Base-by-base conservation (phyloP, 257 asterid species). In the Jasminum sambac region DNA sequence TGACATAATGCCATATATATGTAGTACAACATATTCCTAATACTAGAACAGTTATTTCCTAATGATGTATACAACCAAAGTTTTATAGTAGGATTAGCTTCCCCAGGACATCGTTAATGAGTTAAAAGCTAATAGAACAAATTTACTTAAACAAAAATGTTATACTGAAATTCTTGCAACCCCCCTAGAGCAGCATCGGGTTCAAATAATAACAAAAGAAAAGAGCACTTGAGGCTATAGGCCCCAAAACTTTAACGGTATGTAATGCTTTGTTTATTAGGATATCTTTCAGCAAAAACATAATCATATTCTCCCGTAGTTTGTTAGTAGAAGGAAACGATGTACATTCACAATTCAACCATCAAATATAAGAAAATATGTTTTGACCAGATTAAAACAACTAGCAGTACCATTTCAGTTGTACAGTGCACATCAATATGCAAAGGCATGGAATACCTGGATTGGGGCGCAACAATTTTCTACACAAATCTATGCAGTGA, bases 401-500 rank as follows among this genome's bases (percentile, higher is more conserved):
- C n/a, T n/a, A n/a, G n/a, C n/a, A n/a, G n/a, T n/a, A n/a, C n/a
- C n/a, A n/a, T n/a, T n/a, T n/a, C n/a, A n/a, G n/a, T n/a, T n/a
- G n/a, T n/a, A n/a, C n/a, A n/a, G n/a, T n/a, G n/a, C n/a, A n/a
- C n/a, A n/a, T n/a, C n/a, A n/a, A n/a, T n/a, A n/a, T n/a, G n/a
- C 34, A 61, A 52, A 55, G 72, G 71, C n/a, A 50, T 61, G 39
- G 40, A 70, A 43, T 78, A 90, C 98, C 96, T 83, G 98, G 96
- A 80, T 85, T 80, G 39, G 85, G 90, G 71, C 92, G 83, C 83
- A 92, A 73, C 83, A 92, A 81, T 77, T 88, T 92, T 68, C 69
- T 79, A 63, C 98, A 92, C 81, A 92, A 84, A 74, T 92, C 98
- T 17, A 75, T 77, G 86, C 95, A 87, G 75, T 74, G 79, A 12